A percentile compares a stretch with the other conserved stretches of the same genome.
Evolutionary conservation across 2,329 filamentous ascomycete species (phyloP).

Genomic region (Fusarium sp.): DNA sequence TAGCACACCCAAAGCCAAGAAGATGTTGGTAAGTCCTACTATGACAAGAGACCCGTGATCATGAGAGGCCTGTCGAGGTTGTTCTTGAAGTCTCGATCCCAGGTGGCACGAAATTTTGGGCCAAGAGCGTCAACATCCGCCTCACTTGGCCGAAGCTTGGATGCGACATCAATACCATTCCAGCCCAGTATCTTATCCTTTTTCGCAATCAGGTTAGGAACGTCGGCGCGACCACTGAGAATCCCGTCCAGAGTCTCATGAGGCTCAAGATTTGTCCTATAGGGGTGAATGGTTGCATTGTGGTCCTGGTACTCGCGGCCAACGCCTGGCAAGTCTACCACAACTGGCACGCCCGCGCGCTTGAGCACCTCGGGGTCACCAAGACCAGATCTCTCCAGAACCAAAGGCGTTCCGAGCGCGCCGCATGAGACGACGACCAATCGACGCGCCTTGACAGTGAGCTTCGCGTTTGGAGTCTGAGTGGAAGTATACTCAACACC

Average conservation of each 20-base stretch:
- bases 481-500: not conserved
- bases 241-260: not conserved
- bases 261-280: conserved; percentile 48
- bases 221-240: not conserved
- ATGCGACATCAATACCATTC: not conserved
- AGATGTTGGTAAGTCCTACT: not conserved
- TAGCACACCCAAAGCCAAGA: not conserved
- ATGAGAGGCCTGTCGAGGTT: not conserved
- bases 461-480: not conserved
- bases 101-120: not conserved
- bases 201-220: not conserved
- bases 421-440: not conserved
- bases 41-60: not conserved
- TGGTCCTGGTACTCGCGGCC: conserved; percentile 68
- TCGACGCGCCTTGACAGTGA: not conserved
- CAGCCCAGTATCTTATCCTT: not conserved
- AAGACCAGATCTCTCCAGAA: not conserved
- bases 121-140: not conserved
- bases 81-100: not conserved
- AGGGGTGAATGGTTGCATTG: conserved; percentile 64
- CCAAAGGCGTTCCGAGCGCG: not conserved
- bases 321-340: conserved; percentile 61
- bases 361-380: not conserved
- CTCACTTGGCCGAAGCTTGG: not conserved
- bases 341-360: not conserved